Base-by-base conservation (phyloP, 257 asterid species). In the Solanum pinnatisectum region DNA sequence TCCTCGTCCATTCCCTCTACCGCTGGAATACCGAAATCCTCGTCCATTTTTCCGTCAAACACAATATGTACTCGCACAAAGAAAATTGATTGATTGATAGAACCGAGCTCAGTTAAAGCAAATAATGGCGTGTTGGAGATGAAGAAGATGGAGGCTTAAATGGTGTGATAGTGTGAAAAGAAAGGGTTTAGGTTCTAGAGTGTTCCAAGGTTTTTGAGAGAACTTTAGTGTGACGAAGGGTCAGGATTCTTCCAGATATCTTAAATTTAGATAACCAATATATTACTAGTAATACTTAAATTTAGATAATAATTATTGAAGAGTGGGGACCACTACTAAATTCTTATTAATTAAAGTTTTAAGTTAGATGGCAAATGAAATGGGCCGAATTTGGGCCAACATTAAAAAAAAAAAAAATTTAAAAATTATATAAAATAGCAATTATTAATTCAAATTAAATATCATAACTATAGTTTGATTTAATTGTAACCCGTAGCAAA, bases 21-120 rank as follows among this genome's bases (percentile, higher is more conserved):
- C 70, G 93, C 81, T 86, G 95, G 92, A 92, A 94, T 93, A 15
- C 89, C 97, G 78, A 92, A 93, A 88, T 94, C 94, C 67, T 93
- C 96, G 44, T 91, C 95, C 98, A 93, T 93, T 87, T 32, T 37
- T 27, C 39, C 39, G 67, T 18, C 6, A 79, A 79, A 79, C 15
- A 79, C 40, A 79, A 79, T 14, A 44, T 78, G 68, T 25, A 82
- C 67, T 18, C 67, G 30, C 86, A 49, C 32, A 4, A 13, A 22
- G 32, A 74, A 35, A 9, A 81, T 30, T 8, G 20, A 40, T 23
- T 10, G 36, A 40, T 40, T 40, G 60, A 42, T 30, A 44, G 18
- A 44, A 79, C 27, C 27, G 18, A 44, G 15, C 10, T 27, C 16
- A 16, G 14, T 44, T 18, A 79, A 79, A 44, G 22, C 0, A 16